Base-by-base conservation (phyloP, 129 eudicot genomes). In the Chrysanthemum seticuspe region DNA sequence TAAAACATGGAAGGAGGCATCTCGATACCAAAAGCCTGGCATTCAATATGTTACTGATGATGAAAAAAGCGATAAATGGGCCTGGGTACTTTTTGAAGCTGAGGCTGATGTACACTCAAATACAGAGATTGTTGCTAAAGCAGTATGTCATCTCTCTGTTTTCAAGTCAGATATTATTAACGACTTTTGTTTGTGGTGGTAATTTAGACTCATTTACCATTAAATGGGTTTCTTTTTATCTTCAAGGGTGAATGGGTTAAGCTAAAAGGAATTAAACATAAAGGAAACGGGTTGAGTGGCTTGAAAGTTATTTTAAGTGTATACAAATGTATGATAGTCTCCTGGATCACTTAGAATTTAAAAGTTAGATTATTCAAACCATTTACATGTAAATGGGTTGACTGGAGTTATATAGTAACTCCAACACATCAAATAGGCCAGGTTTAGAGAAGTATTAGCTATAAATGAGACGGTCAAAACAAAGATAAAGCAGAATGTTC, bases 11-110 rank as follows among this genome's bases (percentile, higher is more conserved):
- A 69, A 77, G 73, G 98, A 94, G 82, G 98, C 96, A 6, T 76
- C 88, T 47, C 86, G 89, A 78, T 94, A 69, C 74, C 98, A 94
- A 82, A 94, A 83, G 82, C 40, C 92, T 4, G 92, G 96, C 27
- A 29, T 72, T n/a, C 62, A 82, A 72, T 94, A 94, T 72, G 71
- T 87, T 49, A 86, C 98, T 9, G 98, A 94, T 79, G 85, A 80
- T 54, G 76, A 72, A 74, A 72, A 40, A 45, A 86, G 98, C 18
- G 98, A 94, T 81, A 94, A 88, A 75, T 94, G 97, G 98, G 98
- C 97, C 23, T 94, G 98, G 98, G 98, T 90, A 10, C 82, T 94
- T 56, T 94, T 94, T 76, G 97, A 94, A 87, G 85, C 82, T 1
- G 83, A 84, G 56, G 95, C 79, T 67, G 80, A 87, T 62, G 79